Conservation (phyloP, 2,329 filamentous ascomycete species). For the Monosporascus cannonballus region DNA sequence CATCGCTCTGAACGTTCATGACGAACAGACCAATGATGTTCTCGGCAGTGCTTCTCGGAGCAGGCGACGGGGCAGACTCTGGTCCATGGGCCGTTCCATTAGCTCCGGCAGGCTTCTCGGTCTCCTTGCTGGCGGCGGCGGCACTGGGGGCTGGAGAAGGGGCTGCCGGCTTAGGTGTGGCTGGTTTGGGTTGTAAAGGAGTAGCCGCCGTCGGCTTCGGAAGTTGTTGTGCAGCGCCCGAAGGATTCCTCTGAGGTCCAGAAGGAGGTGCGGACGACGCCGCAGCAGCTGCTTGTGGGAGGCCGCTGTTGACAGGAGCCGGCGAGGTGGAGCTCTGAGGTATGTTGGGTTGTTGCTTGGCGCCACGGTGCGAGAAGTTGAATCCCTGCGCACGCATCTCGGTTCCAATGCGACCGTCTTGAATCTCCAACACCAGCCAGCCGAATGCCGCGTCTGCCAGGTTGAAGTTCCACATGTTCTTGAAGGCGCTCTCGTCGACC, state of each 20-base stretch:
- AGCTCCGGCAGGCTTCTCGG: slow-evolving; percentile 46
- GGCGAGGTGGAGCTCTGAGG: slow-evolving; percentile 31
- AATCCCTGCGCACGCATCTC: slow-evolving; percentile 99
- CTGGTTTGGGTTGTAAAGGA: slow-evolving; percentile 40
- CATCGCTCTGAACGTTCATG: slow-evolving; percentile 75
- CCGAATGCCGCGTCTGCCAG: slow-evolving; percentile 95
- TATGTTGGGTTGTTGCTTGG: slow-evolving; percentile 59
- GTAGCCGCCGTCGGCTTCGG: slow-evolving; percentile 39
- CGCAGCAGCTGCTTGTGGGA: slow-evolving; percentile 21
- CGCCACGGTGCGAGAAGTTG: slow-evolving; percentile 94
- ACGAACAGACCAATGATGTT: slow-evolving; percentile 83
- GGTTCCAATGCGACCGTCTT: slow-evolving; percentile 91
- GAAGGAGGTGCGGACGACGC: slow-evolving; percentile 24
- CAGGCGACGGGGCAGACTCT: slow-evolving; percentile 50
- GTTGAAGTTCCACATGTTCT: slow-evolving; percentile 99
- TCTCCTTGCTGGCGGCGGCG: slow-evolving; percentile 37
- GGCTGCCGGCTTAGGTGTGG: slow-evolving; percentile 38
- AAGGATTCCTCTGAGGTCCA: slow-evolving; percentile 29
- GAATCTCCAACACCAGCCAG: slow-evolving; percentile 90
- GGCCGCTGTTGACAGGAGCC: slow-evolving; percentile 26
- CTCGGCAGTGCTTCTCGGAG: slow-evolving; percentile 54
- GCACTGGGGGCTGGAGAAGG: slow-evolving; percentile 31
- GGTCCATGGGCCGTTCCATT: slow-evolving; percentile 49
- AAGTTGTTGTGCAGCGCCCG: slow-evolving; percentile 27
- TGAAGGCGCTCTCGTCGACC: slow-evolving; percentile 97